Evolutionary conservation across 2,329 filamentous ascomycete genomes (phyloP).

Genomic region (Fusarium avenaceum): DNA sequence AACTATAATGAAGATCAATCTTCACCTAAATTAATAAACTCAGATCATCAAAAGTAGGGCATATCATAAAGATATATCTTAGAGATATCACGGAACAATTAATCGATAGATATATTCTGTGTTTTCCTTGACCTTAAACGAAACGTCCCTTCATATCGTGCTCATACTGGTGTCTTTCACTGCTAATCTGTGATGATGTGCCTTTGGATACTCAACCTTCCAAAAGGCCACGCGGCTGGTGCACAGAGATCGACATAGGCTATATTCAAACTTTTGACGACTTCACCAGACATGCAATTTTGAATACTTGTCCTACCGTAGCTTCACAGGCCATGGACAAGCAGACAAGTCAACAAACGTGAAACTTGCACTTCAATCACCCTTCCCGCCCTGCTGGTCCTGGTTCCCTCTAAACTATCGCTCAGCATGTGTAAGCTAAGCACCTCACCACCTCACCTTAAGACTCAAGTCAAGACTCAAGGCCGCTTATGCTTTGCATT

Average conservation of each 20-base stretch:
- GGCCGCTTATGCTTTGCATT: conserved; percentile 11
- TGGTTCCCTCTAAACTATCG: neutral
- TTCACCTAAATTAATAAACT: too few species aligned
- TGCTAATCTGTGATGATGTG: neutral
- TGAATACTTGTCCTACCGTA: conserved; percentile 7
- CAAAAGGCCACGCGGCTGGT: conserved; percentile 24
- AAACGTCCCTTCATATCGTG: neutral
- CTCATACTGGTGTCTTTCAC: neutral
- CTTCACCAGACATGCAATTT: conserved; percentile 8
- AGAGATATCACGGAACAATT: too few species aligned
- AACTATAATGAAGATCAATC: too few species aligned
- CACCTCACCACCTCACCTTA: neutral
- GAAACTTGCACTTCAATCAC: neutral
- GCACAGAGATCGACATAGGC: conserved; percentile 9
- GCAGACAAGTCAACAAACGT: neutral
- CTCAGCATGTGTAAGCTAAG: too few species aligned
- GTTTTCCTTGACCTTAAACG: too few species aligned
- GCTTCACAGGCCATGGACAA: too few species aligned
- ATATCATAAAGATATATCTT: too few species aligned
- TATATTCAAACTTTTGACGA: neutral
- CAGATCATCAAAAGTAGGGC: too few species aligned
- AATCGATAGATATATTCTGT: too few species aligned
- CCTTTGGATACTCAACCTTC: neutral
- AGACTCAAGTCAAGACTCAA: neutral
- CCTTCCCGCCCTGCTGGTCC: neutral